Evolutionary conservation across 371 early-diverging fungal species (phyloP), one percentile per base, ranked within the genome.

Genomic region (Blakeslea trispora): DNA sequence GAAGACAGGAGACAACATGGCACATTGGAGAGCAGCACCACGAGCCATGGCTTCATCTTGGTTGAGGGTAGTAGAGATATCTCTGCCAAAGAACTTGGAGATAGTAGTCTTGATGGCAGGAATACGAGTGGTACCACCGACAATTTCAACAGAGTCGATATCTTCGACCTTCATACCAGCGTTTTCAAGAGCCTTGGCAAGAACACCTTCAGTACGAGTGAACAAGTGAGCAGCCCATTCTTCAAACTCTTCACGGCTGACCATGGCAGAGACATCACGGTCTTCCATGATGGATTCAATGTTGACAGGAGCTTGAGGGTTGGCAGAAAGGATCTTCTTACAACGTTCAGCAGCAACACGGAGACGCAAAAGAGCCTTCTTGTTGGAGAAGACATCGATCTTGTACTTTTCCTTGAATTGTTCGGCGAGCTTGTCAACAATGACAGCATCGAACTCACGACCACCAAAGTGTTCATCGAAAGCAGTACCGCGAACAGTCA

Each of bases 1-100:
- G 91, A 98, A 96, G 50, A 92, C 91, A n/a, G 98, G 98, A 34
- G 95, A 94, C 55, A 94, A 76, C 77, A 97, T 95, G 69, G 98
- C 98, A 79, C 97, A 97, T 81, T 93, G 93, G 46, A 97, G 85
- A 43, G 97, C 97, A 63, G 94, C 93, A 68, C 98, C 98, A 72
- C 96, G 91, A 39, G 97, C 90, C 62, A 93, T 86, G 42, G 96
- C 96, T 77, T 98, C 98, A 68, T 98, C 98, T 75, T 93, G 93
- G 87, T 98, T 98, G 56, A 98, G 82, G 50, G 96, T 96, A 65
- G 90, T 90, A 32, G 94, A 86, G 62, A 94, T 83, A 53, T 92
- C 91, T 74, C 87, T 89, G 42, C 81, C 82, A 67, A 98, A 92
- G 81, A 89, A 87, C 53, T 89, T 82, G 66, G 87, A 71, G 66